Evolutionary conservation across 495 filamentous ascomycete species (phyloP).

Genomic region (Xylaria longipes): DNA sequence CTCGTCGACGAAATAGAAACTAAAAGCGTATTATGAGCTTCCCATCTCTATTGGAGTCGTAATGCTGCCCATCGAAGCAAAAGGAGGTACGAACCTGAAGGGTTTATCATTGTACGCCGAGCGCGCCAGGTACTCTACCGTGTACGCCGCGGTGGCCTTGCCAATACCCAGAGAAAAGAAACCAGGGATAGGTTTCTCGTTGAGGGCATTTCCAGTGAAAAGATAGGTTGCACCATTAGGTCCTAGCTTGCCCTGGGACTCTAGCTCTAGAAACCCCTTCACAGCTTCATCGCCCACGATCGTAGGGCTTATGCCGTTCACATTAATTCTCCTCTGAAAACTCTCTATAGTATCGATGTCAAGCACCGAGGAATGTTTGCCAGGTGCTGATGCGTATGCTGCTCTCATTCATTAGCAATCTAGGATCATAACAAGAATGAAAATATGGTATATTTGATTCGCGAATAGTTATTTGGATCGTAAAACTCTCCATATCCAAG

Average conservation of each 20-base stretch:
- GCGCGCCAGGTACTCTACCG: slow-evolving; percentile 41
- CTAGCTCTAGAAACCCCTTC: slow-evolving; percentile 30
- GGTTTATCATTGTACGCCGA: slow-evolving; percentile 37
- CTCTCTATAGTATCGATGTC: slow-evolving; percentile 30
- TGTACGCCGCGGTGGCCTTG: slow-evolving; percentile 44
- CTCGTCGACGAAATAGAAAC: slow-evolving; percentile 53
- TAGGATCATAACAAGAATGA: background rate
- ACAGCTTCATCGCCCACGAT: slow-evolving; percentile 49
- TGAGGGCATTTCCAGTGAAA: slow-evolving; percentile 50
- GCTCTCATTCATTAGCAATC: background rate
- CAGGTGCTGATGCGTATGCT: slow-evolving; percentile 1
- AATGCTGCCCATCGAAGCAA: background rate
- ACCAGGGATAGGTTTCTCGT: slow-evolving; percentile 36
- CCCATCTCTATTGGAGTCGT: background rate
- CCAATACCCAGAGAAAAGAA: slow-evolving; percentile 43
- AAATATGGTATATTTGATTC: background rate
- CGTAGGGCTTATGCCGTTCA: slow-evolving; percentile 50
- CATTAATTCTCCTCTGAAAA: slow-evolving; percentile 30
- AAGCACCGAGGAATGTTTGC: slow-evolving; percentile 14
- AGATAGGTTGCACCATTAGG: slow-evolving; percentile 42
- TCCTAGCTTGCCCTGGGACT: slow-evolving; percentile 29
- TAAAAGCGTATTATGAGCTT: slow-evolving; percentile 25
- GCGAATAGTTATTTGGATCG: background rate
- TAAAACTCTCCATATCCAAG: slow-evolving; percentile 4
- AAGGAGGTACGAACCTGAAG: slow-evolving; percentile 41